Conservation (phyloP, 352 stramenopile species). For the Phytophthora megakarya region DNA sequence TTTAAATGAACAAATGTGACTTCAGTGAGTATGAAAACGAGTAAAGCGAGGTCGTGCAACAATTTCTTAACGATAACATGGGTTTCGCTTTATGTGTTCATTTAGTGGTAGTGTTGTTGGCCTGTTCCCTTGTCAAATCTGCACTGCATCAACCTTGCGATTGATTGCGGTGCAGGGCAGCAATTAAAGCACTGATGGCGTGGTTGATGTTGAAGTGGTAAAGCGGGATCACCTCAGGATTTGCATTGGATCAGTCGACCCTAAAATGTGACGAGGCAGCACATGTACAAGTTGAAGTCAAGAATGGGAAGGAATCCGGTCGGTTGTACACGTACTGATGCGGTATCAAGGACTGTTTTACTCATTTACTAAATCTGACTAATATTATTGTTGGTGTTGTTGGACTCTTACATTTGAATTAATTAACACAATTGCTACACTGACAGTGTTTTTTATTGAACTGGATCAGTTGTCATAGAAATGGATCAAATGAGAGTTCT, state of each 20-base stretch:
- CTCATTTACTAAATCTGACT: neutral
- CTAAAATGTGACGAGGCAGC: slow-evolving; percentile 24
- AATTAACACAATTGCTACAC: neutral
- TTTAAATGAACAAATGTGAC: slow-evolving; percentile 8
- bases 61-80: slow-evolving; percentile 6
- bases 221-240: slow-evolving; percentile 11
- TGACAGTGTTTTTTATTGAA: too few relatives aligned
- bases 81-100: neutral
- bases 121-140: neutral
- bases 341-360: neutral
- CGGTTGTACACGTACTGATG: neutral
- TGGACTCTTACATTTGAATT: neutral
- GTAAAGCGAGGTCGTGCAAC: neutral
- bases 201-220: slow-evolving; percentile 12
- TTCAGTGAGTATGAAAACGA: neutral
- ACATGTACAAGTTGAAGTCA: slow-evolving; percentile 14
- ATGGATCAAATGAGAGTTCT: too few relatives aligned
- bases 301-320: slow-evolving; percentile 11
- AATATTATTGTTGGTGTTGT: neutral
- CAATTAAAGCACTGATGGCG: slow-evolving; percentile 8
- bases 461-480: too few relatives aligned
- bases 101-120: neutral
- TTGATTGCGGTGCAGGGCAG: too few relatives aligned
- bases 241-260: slow-evolving; percentile 9
- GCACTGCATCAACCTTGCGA: too few relatives aligned